phyloP scores from a whole-genome alignment of 2,329 filamentous ascomycete genomes.

The Neurospora crassa region DNA sequence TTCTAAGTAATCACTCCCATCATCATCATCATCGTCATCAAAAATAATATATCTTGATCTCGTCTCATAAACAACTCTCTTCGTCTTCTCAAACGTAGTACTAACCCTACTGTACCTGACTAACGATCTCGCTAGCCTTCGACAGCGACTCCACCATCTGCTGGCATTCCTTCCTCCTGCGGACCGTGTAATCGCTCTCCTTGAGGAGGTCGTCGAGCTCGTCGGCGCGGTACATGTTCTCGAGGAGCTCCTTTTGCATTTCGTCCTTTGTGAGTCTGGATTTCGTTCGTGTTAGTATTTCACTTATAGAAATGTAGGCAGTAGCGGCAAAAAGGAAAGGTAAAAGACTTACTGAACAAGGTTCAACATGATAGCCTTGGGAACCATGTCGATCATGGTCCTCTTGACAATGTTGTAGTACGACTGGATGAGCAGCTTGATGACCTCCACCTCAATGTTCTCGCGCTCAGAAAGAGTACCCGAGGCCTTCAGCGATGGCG shows the following conservation, averaged over 20 bases:
- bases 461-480: conserved; percentile 91
- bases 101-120: conserved; percentile 51
- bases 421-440: conserved; percentile 91
- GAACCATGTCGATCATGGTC: conserved; percentile 99
- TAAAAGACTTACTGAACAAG: conserved; percentile 74
- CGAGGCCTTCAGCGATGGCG: conserved; percentile 85
- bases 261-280: conserved; percentile 86
- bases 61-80: background rate
- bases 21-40: background rate
- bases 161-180: conserved; percentile 93
- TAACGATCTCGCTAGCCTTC: conserved; percentile 92
- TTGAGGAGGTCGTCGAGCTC: conserved; percentile 91
- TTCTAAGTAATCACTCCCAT: background rate
- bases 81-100: background rate
- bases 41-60: background rate
- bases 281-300: background rate
- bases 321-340: background rate
- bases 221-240: conserved; percentile 91
- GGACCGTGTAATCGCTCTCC: conserved; percentile 94
- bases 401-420: conserved; percentile 98
- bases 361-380: conserved; percentile 97
- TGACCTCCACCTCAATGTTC: conserved; percentile 92
- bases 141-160: conserved; percentile 95
- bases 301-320: background rate
- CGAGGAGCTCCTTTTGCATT: conserved; percentile 94